Evolutionary conservation across 2,329 filamentous ascomycete genomes (phyloP).

Genomic region (Metarhizium sp.): DNA sequence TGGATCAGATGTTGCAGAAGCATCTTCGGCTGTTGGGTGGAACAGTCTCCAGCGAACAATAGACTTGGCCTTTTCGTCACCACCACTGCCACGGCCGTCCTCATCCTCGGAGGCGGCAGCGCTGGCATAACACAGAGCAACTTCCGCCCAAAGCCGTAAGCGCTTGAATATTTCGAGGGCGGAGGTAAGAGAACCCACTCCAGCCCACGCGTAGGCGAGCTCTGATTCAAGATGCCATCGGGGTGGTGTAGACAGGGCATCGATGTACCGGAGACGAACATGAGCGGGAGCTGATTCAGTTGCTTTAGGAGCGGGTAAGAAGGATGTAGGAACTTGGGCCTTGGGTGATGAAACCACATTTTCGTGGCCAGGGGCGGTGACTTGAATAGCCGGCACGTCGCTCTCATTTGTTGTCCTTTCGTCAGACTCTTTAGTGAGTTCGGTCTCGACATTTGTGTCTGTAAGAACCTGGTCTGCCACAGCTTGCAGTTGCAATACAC

Average conservation of each 20-base stretch:
- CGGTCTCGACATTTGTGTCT: slow-evolving; percentile 49
- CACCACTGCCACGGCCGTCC: slow-evolving; percentile 42
- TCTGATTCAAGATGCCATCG: slow-evolving; percentile 94
- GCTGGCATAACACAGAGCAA: slow-evolving; percentile 75
- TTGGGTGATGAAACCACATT: slow-evolving; percentile 7
- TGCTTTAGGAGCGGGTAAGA: slow-evolving; percentile 67
- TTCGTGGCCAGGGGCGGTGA: slow-evolving; percentile 29
- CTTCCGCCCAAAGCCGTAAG: slow-evolving; percentile 88
- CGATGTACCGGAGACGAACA: slow-evolving; percentile 73
- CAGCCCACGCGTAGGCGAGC: slow-evolving; percentile 85
- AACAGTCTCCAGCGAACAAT: slow-evolving; percentile 75
- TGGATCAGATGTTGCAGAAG: slow-evolving; percentile 23
- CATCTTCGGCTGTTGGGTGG: slow-evolving; percentile 41
- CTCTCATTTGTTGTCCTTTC: slow-evolving; percentile 15
- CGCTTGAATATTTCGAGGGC: slow-evolving; percentile 95
- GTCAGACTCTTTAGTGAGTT: slow-evolving; percentile 16
- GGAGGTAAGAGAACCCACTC: slow-evolving; percentile 76
- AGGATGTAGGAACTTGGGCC: slow-evolving; percentile 53
- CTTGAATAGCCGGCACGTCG: slow-evolving; percentile 35
- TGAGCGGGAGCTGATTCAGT: slow-evolving; percentile 69
- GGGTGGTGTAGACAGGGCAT: slow-evolving; percentile 73
- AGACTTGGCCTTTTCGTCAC: slow-evolving; percentile 70
- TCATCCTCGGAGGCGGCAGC: slow-evolving; percentile 48
- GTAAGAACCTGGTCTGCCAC: slow-evolving; percentile 92
- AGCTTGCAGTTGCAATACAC: slow-evolving; percentile 85